A percentile compares a stretch with the other conserved stretches of the same genome.
Conservation (phyloP, 2,329 filamentous ascomycete species). For the Thielaviopsis ethacetica region DNA sequence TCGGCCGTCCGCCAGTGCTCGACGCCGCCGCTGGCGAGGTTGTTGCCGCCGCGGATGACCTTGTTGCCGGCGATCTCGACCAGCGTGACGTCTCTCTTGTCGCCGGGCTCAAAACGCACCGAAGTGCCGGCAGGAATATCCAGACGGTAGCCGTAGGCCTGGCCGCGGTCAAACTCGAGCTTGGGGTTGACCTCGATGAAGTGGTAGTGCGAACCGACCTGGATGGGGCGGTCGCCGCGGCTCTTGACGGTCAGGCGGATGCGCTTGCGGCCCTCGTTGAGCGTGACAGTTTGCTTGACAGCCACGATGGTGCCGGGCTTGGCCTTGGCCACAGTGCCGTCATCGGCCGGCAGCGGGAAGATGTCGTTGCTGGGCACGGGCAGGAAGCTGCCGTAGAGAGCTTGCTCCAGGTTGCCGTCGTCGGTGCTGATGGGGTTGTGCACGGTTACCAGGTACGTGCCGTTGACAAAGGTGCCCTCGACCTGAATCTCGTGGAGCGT, state of each 20-base stretch:
- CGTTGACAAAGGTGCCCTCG: constrained; percentile 80
- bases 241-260: constrained; percentile 65
- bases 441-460: constrained; percentile 88
- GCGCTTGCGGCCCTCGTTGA: constrained; percentile 62
- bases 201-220: constrained; percentile 91
- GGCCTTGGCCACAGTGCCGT: constrained; percentile 31
- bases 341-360: constrained; percentile 47
- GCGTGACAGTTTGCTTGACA: constrained; percentile 46
- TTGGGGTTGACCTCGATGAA: constrained; percentile 90
- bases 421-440: constrained; percentile 77
- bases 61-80: constrained; percentile 74
- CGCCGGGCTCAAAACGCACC: constrained; percentile 84
- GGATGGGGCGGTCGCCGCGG: constrained; percentile 76
- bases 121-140: constrained; percentile 87
- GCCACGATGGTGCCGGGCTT: constrained; percentile 69
- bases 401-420: constrained; percentile 72
- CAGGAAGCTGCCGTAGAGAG: constrained; percentile 81
- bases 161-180: constrained; percentile 70
- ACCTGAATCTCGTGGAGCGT: constrained; percentile 78
- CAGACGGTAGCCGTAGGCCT: constrained; percentile 69
- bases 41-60: constrained; percentile 73
- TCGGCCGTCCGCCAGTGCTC: constrained; percentile 45
- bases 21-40: constrained; percentile 55
- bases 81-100: constrained; percentile 74
- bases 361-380: constrained; percentile 53